A percentile compares a stretch with the other conserved stretches of the same genome.
Conservation (phyloP, 306 rosid species). For the Crotalaria pallida region DNA sequence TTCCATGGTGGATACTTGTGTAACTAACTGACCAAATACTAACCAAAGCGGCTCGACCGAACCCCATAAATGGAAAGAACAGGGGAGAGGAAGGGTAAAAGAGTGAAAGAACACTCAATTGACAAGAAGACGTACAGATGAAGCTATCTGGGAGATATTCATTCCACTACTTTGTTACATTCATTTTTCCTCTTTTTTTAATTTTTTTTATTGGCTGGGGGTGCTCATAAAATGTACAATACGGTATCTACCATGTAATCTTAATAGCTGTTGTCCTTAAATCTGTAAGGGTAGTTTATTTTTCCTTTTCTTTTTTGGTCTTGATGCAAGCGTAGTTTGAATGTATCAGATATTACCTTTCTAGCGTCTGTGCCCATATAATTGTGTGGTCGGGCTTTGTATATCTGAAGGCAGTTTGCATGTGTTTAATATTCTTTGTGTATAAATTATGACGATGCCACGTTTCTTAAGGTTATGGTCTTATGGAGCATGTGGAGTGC, state of each 20-base stretch:
- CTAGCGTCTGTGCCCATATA: conserved; percentile 10
- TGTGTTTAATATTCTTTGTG: neutral
- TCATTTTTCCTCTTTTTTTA: neutral
- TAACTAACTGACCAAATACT: conserved; percentile 41
- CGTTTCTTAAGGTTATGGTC: neutral
- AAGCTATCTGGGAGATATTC: conserved; percentile 27
- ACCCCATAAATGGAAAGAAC: conserved; percentile 39
- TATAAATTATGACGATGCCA: conserved; percentile 13
- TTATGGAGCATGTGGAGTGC: neutral
- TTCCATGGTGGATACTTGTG: conserved; percentile 32
- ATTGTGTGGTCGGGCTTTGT: conserved; percentile 12
- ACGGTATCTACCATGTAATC: conserved; percentile 33
- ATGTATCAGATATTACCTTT: conserved; percentile 21
- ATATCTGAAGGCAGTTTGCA: conserved; percentile 9
- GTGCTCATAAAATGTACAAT: conserved; percentile 39
- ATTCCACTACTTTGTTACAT: conserved; percentile 22
- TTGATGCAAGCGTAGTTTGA: conserved; percentile 15
- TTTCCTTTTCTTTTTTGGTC: neutral
- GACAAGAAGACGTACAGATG: conserved; percentile 26
- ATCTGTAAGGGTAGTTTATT: too few relatives aligned
- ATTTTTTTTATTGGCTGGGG: neutral
- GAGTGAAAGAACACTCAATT: conserved; percentile 25
- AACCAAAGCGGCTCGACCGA: conserved; percentile 28
- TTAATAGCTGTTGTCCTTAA: conserved; percentile 9
- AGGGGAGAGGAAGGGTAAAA: conserved; percentile 34